Evolutionary conservation across 1,284 basidiomycete species (phyloP), one percentile per base, ranked within the genome.

Genomic region (Marasmius sp.): DNA sequence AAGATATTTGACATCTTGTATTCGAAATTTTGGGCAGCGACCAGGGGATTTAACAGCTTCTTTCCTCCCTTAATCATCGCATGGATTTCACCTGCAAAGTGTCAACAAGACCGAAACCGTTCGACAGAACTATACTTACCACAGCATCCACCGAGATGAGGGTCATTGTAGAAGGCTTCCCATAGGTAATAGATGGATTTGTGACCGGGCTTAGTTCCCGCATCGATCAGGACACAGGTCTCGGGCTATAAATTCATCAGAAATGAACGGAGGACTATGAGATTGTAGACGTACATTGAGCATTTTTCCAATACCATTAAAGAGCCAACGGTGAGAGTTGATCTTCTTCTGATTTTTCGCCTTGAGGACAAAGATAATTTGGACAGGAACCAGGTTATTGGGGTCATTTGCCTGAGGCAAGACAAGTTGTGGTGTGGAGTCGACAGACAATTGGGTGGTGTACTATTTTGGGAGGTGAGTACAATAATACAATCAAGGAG

Each of bases 261-360:
- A 64, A 52, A 52, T 36, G 27, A 20, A 34, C 55, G 51, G 9
- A 10, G 59, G 20, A 56, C 37, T 60, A 6, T 5, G 14, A 54
- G 34, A 51, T 2, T 14, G 20, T 43, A 20, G 43, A 69, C 75
- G 45, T 62, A 88, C 90, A 68, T 93, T 81, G 56, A 97, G 77
- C 69, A 93, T 92, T 66, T 83, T 85, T 0, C 95, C 96, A 59
- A 99, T 89, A 7, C 94, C 97, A 70, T 98, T 98, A 84, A 99
- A 99, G 37, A 99, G 83, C 97, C 97, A 99, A 56, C 97, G 88
- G 74, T 96, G 94, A 64, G 91, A 94, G 72, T 97, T 97, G 79
- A 97, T 97, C 81, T 97, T 97, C 82, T 97, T 97, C 72, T 95
- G 91, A 76, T 98, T 98, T 80, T 97, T 94, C 39, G 95, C 94